A percentile compares a stretch with the other conserved stretches of the same genome.
phyloP scores from a whole-genome alignment of 176 grass and related monocot species.

The Alloteropsis semialata region DNA sequence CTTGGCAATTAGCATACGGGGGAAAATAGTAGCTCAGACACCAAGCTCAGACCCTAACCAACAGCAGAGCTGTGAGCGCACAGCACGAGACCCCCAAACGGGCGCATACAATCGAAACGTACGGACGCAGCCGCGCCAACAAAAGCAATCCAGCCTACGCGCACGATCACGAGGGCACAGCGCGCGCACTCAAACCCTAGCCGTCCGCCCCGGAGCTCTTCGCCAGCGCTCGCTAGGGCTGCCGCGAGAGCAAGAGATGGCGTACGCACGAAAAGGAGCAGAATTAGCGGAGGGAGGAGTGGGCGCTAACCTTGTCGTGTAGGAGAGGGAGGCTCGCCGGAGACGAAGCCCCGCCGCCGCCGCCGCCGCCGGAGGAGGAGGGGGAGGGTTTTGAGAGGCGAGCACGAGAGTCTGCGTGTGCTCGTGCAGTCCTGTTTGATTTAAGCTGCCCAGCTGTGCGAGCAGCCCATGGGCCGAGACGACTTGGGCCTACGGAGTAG shows the following conservation, averaged over 20 bases:
- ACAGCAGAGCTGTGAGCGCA: neutral
- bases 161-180: neutral
- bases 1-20: neutral
- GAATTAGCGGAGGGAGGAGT: neutral
- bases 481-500: too few species aligned
- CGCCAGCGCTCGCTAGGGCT: neutral
- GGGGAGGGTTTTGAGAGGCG: constrained; percentile 42
- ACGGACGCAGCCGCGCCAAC: neutral
- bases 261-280: neutral
- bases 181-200: neutral
- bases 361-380: constrained; percentile 10
- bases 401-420: constrained; percentile 26
- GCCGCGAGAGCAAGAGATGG: neutral
- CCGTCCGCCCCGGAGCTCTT: neutral
- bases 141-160: neutral
- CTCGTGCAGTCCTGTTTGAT: constrained; percentile 22
- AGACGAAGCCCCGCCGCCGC: constrained; percentile 14
- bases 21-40: neutral
- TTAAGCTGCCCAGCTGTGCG: neutral
- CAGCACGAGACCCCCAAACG: neutral
- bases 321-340: neutral
- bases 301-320: constrained; percentile 1
- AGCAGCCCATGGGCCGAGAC: neutral
- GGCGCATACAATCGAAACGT: neutral
- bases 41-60: constrained; percentile 43